Conservation (phyloP, 108 stramenopile species). For the Hondaea fermentalgiana region DNA sequence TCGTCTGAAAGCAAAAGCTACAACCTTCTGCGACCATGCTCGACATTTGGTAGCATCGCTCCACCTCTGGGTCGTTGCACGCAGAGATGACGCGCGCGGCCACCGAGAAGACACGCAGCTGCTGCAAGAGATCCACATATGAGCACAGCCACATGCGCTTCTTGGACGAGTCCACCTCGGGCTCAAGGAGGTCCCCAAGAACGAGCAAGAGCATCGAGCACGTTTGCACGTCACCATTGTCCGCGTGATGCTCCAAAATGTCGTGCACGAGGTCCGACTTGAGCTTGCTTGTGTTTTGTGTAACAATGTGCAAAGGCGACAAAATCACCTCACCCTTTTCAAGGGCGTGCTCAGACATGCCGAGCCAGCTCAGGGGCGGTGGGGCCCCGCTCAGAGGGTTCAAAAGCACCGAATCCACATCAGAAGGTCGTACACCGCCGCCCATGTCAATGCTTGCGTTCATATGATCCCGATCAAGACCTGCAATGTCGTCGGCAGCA, state of each 20-base stretch:
- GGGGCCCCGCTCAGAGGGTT: background rate
- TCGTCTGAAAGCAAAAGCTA: background rate
- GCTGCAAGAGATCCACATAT: background rate
- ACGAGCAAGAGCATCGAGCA: background rate
- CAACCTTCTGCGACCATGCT: background rate
- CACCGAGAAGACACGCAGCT: background rate
- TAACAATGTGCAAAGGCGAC: background rate
- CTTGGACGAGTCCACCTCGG: background rate
- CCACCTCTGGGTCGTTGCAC: background rate
- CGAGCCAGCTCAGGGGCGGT: background rate
- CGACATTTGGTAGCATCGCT: background rate
- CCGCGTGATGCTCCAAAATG: background rate
- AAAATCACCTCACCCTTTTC: background rate
- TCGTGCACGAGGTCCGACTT: background rate
- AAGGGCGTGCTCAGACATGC: background rate
- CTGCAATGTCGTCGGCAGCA: no score
- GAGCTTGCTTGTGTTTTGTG: background rate
- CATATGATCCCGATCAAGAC: no score
- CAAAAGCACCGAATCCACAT: no score
- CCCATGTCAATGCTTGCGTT: no score
- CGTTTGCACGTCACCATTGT: background rate
- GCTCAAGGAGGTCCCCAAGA: background rate
- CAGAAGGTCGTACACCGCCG: no score
- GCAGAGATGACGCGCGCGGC: background rate
- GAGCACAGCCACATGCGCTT: background rate